Conservation (phyloP, 2,329 filamentous ascomycete genomes). For the Colletotrichum falcatum region DNA sequence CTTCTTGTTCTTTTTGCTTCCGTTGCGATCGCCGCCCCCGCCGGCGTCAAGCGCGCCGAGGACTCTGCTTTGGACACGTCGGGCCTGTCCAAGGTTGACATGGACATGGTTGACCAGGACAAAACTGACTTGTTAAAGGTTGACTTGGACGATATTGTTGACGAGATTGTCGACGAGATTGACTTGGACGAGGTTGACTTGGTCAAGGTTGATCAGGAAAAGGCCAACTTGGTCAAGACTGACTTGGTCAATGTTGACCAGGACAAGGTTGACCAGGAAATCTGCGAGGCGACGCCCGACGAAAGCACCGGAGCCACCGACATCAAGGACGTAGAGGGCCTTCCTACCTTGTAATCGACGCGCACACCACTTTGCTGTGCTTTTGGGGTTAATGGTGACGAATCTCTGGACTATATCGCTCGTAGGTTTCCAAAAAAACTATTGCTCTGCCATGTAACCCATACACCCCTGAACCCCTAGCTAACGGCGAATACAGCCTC, state of each 20-base stretch:
- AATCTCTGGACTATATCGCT: neutral
- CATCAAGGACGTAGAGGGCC: neutral
- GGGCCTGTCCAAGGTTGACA: too few relatives aligned
- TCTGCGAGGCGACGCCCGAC: neutral
- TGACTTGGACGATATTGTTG: neutral
- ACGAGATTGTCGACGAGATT: too few relatives aligned
- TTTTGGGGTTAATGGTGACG: neutral
- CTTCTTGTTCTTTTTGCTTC: conserved; percentile 5
- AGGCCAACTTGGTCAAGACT: too few relatives aligned
- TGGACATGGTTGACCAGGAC: too few relatives aligned
- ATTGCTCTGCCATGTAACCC: neutral
- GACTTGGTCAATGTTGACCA: too few relatives aligned
- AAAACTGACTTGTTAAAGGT: too few relatives aligned
- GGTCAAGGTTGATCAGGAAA: too few relatives aligned
- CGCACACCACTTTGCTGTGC: conserved; percentile 14
- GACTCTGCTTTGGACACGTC: too few relatives aligned
- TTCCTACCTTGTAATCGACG: neutral
- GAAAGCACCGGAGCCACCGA: neutral
- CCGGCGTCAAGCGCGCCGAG: neutral
- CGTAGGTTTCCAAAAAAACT: neutral
- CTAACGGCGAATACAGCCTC: neutral
- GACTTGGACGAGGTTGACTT: too few relatives aligned
- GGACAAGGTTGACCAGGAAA: too few relatives aligned
- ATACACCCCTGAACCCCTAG: neutral
- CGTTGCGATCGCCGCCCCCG: conserved; percentile 12